Evolutionary conservation across 208 protist genomes (phyloP), one percentile per base, ranked within the genome.

Genomic region (Leishmania martiniquensis): DNA sequence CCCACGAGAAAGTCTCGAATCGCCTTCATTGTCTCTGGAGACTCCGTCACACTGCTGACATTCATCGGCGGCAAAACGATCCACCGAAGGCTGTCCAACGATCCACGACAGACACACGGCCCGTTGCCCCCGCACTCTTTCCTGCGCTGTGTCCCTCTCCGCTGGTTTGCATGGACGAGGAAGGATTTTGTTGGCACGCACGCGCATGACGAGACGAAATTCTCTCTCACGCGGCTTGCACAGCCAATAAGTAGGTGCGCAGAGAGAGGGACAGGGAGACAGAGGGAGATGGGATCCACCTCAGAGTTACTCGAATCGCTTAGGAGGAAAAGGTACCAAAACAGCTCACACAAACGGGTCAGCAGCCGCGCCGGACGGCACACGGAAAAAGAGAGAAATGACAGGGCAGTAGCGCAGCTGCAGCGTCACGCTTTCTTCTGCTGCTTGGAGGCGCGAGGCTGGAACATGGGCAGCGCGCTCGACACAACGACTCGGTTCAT

Each of bases 21-120:
- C 17, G 52, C 82, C 67, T 90, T 83, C 93, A 98, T 96, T 34
- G 83, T 76, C 34, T 66, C 72, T 20, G 93, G 91, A 32, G 85
- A 93, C 83, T 98, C 94, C 0, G 93, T 97, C 57, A 98, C 70
- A 84, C 91, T 93, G 67, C 85, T 83, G 59, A 98, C 89, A 82
- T 98, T n/a, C n/a, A n/a, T n/a, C n/a, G n/a, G n/a, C 96, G 15
- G 93, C 93, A 73, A 98, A 98, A 39, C 87, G 82, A n/a, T n/a
- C n/a, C n/a, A n/a, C n/a, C n/a, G n/a, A n/a, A n/a, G n/a, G n/a
- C n/a, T n/a, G n/a, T n/a, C n/a, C n/a, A n/a, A n/a, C n/a, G n/a
- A n/a, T n/a, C n/a, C n/a, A n/a, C n/a, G n/a, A n/a, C n/a, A n/a
- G n/a, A n/a, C n/a, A n/a, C n/a, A n/a, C n/a, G n/a, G n/a, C n/a